phyloP scores from a whole-genome alignment of 176 grass and related monocot genomes.

The Neostapfia colusana region DNA sequence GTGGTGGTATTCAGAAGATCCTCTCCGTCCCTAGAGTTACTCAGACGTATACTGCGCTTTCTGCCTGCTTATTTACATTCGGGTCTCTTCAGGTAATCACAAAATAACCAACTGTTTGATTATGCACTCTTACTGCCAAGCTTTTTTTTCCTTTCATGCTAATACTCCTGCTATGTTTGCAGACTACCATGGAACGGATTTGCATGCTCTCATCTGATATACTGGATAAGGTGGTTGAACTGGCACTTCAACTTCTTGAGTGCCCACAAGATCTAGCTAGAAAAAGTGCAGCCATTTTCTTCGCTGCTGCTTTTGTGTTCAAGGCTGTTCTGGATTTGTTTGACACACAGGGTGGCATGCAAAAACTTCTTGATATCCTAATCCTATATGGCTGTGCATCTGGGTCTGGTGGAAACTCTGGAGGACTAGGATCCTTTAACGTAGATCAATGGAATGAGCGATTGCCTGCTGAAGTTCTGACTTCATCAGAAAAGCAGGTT shows the following conservation, averaged over 20 bases:
- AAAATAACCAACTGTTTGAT: neutral
- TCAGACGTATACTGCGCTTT: slow-evolving; percentile 82
- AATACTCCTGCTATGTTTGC: slow-evolving; percentile 35
- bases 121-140: slow-evolving; percentile 16
- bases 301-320: slow-evolving; percentile 93
- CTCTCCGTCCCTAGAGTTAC: slow-evolving; percentile 67
- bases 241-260: slow-evolving; percentile 84
- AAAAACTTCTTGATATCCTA: slow-evolving; percentile 82
- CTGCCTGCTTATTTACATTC: slow-evolving; percentile 90
- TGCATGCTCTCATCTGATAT: slow-evolving; percentile 71
- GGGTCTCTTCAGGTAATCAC: slow-evolving; percentile 86
- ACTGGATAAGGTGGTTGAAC: slow-evolving; percentile 79
- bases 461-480: slow-evolving; percentile 63
- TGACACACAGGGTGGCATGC: slow-evolving; percentile 79
- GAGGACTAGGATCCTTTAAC: slow-evolving; percentile 56
- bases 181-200: slow-evolving; percentile 96
- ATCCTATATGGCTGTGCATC: slow-evolving; percentile 76
- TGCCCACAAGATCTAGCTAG: slow-evolving; percentile 83
- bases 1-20: slow-evolving; percentile 95
- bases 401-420: slow-evolving; percentile 70
- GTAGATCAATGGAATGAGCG: slow-evolving; percentile 60
- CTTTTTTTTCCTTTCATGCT: neutral
- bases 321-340: slow-evolving; percentile 93
- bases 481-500: slow-evolving; percentile 90
- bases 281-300: slow-evolving; percentile 90